Evolutionary conservation across 148 eudicot species (phyloP), one percentile per base, ranked within the genome.

Genomic region (Rhododendron molle): DNA sequence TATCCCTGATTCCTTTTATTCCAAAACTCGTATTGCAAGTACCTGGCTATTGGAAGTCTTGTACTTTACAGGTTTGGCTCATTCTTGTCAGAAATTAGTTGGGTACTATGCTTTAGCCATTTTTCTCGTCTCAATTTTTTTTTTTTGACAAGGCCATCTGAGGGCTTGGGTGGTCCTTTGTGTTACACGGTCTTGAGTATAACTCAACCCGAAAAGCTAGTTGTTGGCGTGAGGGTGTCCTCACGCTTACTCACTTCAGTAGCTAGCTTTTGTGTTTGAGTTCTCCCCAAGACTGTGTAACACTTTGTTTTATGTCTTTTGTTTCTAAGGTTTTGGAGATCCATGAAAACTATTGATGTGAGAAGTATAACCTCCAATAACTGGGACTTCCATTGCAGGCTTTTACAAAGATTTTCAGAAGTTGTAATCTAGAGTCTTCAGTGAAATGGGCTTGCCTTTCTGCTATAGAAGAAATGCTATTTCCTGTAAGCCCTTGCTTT

Each of bases 381-480:
- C 38, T 83, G 80, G 2, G 28, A 56, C 44, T 50, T n/a, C 50
- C 32, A 76, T 69, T 91, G 89, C 98, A 97, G 98, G 98, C 93
- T 83, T 97, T 95, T 87, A 95, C 98, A 4, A 84, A 83, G 58
- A 92, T 89, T 62, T 97, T 95, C 89, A 86, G 69, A 87, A 87
- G 87, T 82, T 93, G 94, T 86, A 85, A 84, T 80, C 90, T 90
- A 56, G 94, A 92, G 80, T 97, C 98, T 84, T 87, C 91, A 21
- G 83, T 93, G 87, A 95, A 94, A 85, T 88, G 92, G 92, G 92
- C 92, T 85, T 97, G 98, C 91, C 88, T 97, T 88, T 87, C 88
- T 89, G 96, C 95, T 15, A 86, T 94, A 47, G 94, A 93, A 89
- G 95, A 95, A 89, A 92, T 97, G 94, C 91, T 97, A 78, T 80